phyloP scores from a whole-genome alignment of 2,329 filamentous ascomycete species.

The Aureobasidium zeae region DNA sequence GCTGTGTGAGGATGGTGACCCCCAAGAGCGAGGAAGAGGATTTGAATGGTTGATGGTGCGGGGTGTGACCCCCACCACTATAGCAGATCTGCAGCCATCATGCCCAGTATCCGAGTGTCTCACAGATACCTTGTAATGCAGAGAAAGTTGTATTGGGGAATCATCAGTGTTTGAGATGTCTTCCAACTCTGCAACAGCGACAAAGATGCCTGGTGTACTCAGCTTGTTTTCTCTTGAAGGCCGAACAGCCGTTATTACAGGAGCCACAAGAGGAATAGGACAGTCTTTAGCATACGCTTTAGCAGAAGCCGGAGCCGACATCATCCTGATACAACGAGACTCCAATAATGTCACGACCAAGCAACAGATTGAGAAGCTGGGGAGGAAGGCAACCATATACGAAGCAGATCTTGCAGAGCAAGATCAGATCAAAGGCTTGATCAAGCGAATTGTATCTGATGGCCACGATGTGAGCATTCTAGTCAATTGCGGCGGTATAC shows the following conservation, averaged over 20 bases:
- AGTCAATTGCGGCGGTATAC: slow-evolving; percentile 26
- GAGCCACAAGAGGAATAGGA: slow-evolving; percentile 37
- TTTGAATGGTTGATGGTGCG: background rate
- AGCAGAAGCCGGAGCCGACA: slow-evolving; percentile 36
- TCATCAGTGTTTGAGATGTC: background rate
- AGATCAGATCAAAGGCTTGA: slow-evolving; percentile 49
- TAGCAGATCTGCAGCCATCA: background rate
- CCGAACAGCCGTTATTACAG: slow-evolving; percentile 35
- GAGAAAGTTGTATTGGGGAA: too few species aligned
- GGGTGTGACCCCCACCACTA: slow-evolving; percentile 3
- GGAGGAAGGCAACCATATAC: slow-evolving; percentile 59
- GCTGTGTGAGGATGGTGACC: background rate
- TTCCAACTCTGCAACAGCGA: background rate
- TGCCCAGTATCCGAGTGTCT: background rate
- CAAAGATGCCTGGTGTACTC: slow-evolving; percentile 28
- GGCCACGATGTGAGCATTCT: slow-evolving; percentile 22
- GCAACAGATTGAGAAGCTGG: slow-evolving; percentile 53
- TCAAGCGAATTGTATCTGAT: slow-evolving; percentile 26
- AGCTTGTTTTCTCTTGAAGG: slow-evolving; percentile 36
- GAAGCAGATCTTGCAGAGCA: slow-evolving; percentile 58
- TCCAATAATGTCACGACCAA: slow-evolving; percentile 49
- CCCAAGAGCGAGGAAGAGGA: background rate
- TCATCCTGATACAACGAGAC: slow-evolving; percentile 38
- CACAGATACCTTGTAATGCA: too few species aligned
- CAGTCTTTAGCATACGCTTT: slow-evolving; percentile 36